Base-by-base conservation (phyloP, 352 stramenopile species). In the Pythium sukuiense region DNA sequence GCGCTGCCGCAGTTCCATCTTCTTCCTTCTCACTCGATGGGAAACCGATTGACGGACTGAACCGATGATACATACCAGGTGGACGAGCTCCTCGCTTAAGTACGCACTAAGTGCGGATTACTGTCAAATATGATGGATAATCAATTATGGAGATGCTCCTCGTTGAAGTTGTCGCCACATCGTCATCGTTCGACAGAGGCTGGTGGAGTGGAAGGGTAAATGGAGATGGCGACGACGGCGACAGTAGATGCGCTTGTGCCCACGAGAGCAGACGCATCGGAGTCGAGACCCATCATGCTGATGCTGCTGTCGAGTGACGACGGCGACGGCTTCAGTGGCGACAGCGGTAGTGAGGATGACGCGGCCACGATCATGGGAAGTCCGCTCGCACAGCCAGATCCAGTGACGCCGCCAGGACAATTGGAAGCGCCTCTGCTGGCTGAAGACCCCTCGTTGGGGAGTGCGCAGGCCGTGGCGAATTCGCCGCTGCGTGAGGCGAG, bases 1-100 rank as follows among this genome's bases (percentile, higher is more conserved):
- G 64, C 73, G 74, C 55, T 85, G 77, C 6, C 77, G 77, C 18
- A 85, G 61, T 59, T 80, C 75, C 75, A 85, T 81, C 39, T 32
- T 59, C n/a, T n/a, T n/a, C 26, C 48, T 18, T 35, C 14, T 54
- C 32, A 18, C 39, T 18, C 39, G n/a, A 12, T 46, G 41, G 4
- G 41, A 48, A 48, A 48, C 41, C 41, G 41, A 48, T 16, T 48
- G 20, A 24, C 20, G 0, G 41, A 48, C 41, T 48, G 41, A 6
- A 48, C 41, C 20, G 41, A 20, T 18, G 41, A 48, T 18, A 48
- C 41, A 48, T 9, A 48, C 18, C 41, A 48, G 41, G 41, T 18
- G 41, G 41, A 20, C 14, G 12, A 11, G 33, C 3, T 14, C 18
- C 6, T n/a, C 20, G 20, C 20, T 24, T 24, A 24, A 24, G 20